Evolutionary conservation across 2,329 filamentous ascomycete species (phyloP), one percentile per base, ranked within the genome.

Genomic region (Neofusicoccum kwambonambiense): DNA sequence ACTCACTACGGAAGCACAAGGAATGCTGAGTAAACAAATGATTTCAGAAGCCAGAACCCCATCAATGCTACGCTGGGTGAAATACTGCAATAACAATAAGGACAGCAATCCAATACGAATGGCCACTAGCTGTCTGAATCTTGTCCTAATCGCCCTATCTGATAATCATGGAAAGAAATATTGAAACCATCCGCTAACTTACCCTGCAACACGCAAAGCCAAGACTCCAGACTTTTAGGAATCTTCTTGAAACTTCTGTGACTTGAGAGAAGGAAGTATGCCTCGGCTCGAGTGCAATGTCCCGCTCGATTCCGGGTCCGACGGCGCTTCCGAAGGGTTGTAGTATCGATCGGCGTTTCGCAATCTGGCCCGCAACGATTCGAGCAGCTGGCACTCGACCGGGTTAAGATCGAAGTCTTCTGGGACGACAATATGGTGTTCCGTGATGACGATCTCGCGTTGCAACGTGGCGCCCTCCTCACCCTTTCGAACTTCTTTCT

Each of bases 321-420:
- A 50, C n/a, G 42, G n/a, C 8, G 42, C 22, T 11, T 44, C 37
- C 6, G 34, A 22, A 17, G 39, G n/a, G 27, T 44, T 22, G 37
- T 52, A 56, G 19, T 31, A 4, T 4, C 49, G 42, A 42, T 54
- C 67, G 19, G 9, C 27, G 41, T 37, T 35, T 5, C 70, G 66
- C 35, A 81, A 57, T 41, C 75, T 71, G 22, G 71, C 66, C 67
- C 73, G 73, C 49, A 81, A 66, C 4, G 67, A 70, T 62, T 77
- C 72, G 60, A 81, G 47, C 22, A 80, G n/a, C 52, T 69, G 67
- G 8, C 69, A 67, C 58, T 81, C 77, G 42, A 77, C 74, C 9
- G 67, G 62, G 17, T 74, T 76, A 57, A 81, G 64, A 17, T 70
- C 67, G 22, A 80, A 65, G 34, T 75, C 69, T 22, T 73, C 69